Evolutionary conservation across 805 yeast species (phyloP).

Genomic region (Yarrowia porcina): DNA sequence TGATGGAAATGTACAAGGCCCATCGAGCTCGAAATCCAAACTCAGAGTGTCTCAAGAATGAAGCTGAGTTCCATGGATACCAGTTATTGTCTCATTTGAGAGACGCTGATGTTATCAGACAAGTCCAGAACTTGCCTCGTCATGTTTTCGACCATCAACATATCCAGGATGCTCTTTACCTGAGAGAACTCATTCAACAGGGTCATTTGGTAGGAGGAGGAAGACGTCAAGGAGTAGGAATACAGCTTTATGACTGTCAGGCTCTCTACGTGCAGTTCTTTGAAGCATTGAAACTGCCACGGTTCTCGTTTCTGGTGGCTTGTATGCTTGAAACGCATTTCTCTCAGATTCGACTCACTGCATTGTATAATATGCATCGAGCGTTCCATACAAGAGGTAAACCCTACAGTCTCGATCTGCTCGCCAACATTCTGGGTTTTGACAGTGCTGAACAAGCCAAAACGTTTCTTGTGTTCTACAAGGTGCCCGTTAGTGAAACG

Average conservation of each 20-base stretch:
- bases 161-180: slow-evolving; percentile 68
- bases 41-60: slow-evolving; percentile 57
- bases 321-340: slow-evolving; percentile 77
- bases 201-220: slow-evolving; percentile 55
- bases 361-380: slow-evolving; percentile 61
- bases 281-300: slow-evolving; percentile 36
- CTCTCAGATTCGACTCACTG: slow-evolving; percentile 72
- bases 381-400: slow-evolving; percentile 69
- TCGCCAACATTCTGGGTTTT: slow-evolving; percentile 60
- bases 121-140: slow-evolving; percentile 63
- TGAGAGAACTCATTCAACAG: slow-evolving; percentile 65
- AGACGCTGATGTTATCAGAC: slow-evolving; percentile 82
- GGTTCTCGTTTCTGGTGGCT: slow-evolving; percentile 63
- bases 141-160: slow-evolving; percentile 50
- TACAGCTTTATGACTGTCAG: slow-evolving; percentile 53
- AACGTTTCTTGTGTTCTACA: slow-evolving; percentile 46
- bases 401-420: slow-evolving; percentile 51
- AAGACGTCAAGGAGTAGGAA: slow-evolving; percentile 7
- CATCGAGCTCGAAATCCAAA: slow-evolving; percentile 59
- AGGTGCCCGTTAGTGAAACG: slow-evolving; percentile 34
- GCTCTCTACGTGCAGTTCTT: slow-evolving; percentile 67
- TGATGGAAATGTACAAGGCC: slow-evolving; percentile 82
- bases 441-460: slow-evolving; percentile 54
- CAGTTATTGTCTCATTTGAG: slow-evolving; percentile 72
- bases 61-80: slow-evolving; percentile 91